phyloP scores from a whole-genome alignment of 2,329 filamentous ascomycete genomes.

The Aspergillus brunneoviolaceus region DNA sequence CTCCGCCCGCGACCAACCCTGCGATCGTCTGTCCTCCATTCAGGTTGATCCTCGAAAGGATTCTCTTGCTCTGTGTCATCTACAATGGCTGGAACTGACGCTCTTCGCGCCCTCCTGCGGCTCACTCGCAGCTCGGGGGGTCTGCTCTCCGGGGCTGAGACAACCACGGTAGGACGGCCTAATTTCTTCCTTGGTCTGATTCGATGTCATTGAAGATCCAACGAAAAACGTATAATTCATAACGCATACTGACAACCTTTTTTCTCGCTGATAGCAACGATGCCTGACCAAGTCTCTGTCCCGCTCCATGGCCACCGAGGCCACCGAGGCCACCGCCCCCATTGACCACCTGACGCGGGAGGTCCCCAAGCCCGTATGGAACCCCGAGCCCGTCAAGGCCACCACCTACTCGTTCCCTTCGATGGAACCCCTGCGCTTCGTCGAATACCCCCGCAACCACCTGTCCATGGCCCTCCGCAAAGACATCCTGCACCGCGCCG shows the following conservation, averaged over 20 bases:
- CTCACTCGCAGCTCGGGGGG: slow-evolving; percentile 38
- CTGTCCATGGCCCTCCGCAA: slow-evolving; percentile 82
- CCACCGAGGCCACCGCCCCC: slow-evolving; percentile 46
- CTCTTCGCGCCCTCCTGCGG: slow-evolving; percentile 38
- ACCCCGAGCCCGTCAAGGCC: slow-evolving; percentile 65
- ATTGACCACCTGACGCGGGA: slow-evolving; percentile 26
- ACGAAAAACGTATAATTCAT: not conserved
- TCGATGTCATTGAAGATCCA: not conserved
- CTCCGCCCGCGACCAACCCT: not conserved
- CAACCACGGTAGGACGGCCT: slow-evolving; percentile 34
- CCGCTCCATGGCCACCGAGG: slow-evolving; percentile 54
- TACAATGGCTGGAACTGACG: slow-evolving; percentile 39
- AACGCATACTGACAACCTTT: not conserved
- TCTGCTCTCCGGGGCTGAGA: slow-evolving; percentile 35
- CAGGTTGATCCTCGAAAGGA: not conserved
- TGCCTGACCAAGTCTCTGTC: slow-evolving; percentile 38
- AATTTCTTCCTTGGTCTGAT: slow-evolving; percentile 4
- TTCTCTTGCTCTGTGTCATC: not conserved
- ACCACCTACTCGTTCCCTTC: slow-evolving; percentile 89
- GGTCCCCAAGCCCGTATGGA: slow-evolving; percentile 36
- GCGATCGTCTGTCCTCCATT: slow-evolving; percentile 1
- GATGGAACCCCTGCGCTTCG: slow-evolving; percentile 77
- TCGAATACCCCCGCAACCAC: slow-evolving; percentile 76
- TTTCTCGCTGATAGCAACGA: slow-evolving; percentile 40
- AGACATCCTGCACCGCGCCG: slow-evolving; percentile 88